These are phyloP conservation scores for Lodderomyces theae DNA, from an alignment of 1,139 yeast genomes.

Conservation along the genomic window DNA sequence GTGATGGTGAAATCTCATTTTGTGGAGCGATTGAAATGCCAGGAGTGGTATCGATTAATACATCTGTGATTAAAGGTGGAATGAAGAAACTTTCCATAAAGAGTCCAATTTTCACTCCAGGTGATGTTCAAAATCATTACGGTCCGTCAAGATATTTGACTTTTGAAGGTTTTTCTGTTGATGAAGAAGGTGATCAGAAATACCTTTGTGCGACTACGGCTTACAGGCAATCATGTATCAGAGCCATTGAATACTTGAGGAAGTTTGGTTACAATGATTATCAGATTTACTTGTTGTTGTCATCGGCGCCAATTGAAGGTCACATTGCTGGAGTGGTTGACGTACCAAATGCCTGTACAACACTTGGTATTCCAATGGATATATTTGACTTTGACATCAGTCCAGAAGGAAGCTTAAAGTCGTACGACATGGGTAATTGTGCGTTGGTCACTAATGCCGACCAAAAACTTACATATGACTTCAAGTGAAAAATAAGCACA, in stretches of 20 bases:
- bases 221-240: slow-evolving; percentile 46
- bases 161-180: slow-evolving; percentile 52
- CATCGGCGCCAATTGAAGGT: slow-evolving; percentile 50
- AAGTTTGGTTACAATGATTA: slow-evolving; percentile 50
- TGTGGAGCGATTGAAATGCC: slow-evolving; percentile 57
- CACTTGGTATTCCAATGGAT: slow-evolving; percentile 50
- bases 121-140: slow-evolving; percentile 44
- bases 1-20: slow-evolving; percentile 52
- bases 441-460: slow-evolving; percentile 28
- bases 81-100: slow-evolving; percentile 37
- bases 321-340: slow-evolving; percentile 52
- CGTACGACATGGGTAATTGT: slow-evolving; percentile 33
- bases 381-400: slow-evolving; percentile 49
- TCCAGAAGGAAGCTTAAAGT: slow-evolving; percentile 31
- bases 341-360: slow-evolving; percentile 51
- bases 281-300: slow-evolving; percentile 44
- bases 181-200: slow-evolving; percentile 42
- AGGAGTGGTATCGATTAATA: slow-evolving; percentile 42
- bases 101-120: slow-evolving; percentile 47
- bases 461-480: slow-evolving; percentile 13
- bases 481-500: background rate
- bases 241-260: slow-evolving; percentile 48
- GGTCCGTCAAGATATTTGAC: slow-evolving; percentile 49
- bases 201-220: slow-evolving; percentile 48
- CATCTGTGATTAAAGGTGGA: slow-evolving; percentile 40